Evolutionary conservation across 495 filamentous ascomycete genomes (phyloP), one percentile per base, ranked within the genome.

Genomic region (Pseudomonodictys pantanalensis): DNA sequence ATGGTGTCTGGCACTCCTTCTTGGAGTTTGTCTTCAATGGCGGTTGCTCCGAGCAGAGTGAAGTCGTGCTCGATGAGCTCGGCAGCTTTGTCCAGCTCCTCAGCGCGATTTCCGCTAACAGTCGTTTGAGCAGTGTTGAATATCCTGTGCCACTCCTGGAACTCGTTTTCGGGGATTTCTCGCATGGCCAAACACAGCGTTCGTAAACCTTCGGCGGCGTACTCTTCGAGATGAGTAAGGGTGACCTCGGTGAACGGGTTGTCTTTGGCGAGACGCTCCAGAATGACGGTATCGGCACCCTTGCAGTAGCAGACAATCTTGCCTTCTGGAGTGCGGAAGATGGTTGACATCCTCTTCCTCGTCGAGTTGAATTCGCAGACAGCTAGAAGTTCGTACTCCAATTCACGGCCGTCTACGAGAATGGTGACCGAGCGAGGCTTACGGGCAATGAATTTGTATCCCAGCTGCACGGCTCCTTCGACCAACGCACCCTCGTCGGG

Each of bases 341-440:
- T 92, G 7, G 92, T 89, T 3, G 93, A 97, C 95, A 99, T 99
- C 46, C 95, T 80, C 75, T 99, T 99, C 48, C 95, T 78, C 18
- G 95, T 95, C 2, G 93, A 97, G 75, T 99, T 97, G 79, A 99
- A 99, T 73, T 99, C 95, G 71, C 92, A 95, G 26, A 99, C 91
- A 15, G 92, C 92, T 47, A 99, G 75, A 28, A 99, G 79, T 68
- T 99, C 93, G 67, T 93, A 97, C 68, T 96, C 86, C 23, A 80
- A 78, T 55, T 89, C 79, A 67, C 85, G 73, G 0, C 87, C 90
- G 24, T 79, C 81, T 32, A 88, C 84, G 23, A 83, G 78, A 63
- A 97, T 89, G 38, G 88, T 85, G 28, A 97, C 93, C 3, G 88
- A 80, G 49, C 87, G 81, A 30, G 95, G 95, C 72, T 88, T 96